A percentile compares a stretch with the other conserved stretches of the same genome.
Evolutionary conservation across 1,284 basidiomycete species (phyloP).

Genomic region (Rhodotorula sp.): DNA sequence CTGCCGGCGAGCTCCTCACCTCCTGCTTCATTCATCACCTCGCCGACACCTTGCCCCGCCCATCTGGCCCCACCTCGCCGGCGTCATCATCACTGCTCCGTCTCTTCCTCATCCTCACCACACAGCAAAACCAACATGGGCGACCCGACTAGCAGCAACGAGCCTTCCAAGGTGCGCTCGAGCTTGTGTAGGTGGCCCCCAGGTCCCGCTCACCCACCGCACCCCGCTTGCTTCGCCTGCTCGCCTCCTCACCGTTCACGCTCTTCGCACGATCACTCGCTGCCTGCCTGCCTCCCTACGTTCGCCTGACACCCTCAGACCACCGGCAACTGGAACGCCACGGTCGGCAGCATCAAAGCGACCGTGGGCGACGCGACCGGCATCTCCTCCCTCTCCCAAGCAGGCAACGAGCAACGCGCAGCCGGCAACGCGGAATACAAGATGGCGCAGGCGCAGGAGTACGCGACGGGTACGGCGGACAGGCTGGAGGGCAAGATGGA

Average conservation of each 20-base stretch:
- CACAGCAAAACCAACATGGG: not conserved
- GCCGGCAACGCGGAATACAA: constrained; percentile 34
- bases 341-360: constrained; percentile 24
- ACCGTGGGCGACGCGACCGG: constrained; percentile 26
- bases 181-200: no score
- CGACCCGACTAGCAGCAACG: not conserved
- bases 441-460: constrained; percentile 26
- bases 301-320: not conserved
- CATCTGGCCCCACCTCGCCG: not conserved
- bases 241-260: not conserved
- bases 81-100: not conserved
- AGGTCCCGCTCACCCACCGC: not conserved
- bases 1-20: not conserved
- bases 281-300: no score
- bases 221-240: not conserved
- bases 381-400: constrained; percentile 13
- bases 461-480: constrained; percentile 27
- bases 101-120: not conserved
- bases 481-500: constrained; percentile 34
- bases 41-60: no score
- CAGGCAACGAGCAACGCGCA: constrained; percentile 24
- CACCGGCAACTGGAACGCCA: constrained; percentile 28
- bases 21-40: not conserved
- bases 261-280: not conserved
- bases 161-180: constrained; percentile 18